Conservation (phyloP, 164 flowering plant species). For the Aristolochia californica region DNA sequence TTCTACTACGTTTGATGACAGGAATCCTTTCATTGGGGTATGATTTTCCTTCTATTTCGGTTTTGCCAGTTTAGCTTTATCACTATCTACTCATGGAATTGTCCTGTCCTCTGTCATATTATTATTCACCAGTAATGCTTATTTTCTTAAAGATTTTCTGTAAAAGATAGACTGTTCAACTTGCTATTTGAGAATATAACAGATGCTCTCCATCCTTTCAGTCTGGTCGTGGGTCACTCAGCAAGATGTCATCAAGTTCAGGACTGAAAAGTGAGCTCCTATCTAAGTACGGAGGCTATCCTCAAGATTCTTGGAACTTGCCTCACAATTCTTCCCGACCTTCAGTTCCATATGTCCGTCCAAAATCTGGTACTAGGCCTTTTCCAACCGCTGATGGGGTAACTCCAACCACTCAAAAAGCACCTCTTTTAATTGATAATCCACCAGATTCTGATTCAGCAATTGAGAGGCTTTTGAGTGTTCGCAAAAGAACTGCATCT, state of each 20-base stretch:
- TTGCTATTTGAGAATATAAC: slow-evolving; percentile 6
- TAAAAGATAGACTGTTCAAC: no score
- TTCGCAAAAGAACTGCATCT: slow-evolving; percentile 23
- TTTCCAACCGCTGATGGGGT: slow-evolving; percentile 15
- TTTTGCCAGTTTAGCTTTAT: background rate
- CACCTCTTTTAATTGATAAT: slow-evolving; percentile 19
- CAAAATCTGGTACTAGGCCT: slow-evolving; percentile 19
- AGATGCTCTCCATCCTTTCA: slow-evolving; percentile 19
- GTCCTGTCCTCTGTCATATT: background rate
- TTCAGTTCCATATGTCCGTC: slow-evolving; percentile 15
- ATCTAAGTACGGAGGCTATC: slow-evolving; percentile 18
- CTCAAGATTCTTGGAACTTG: slow-evolving; percentile 34
- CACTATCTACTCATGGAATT: background rate
- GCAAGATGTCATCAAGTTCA: slow-evolving; percentile 10
- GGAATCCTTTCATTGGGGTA: slow-evolving; percentile 24
- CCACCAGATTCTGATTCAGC: slow-evolving; percentile 17
- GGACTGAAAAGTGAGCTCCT: slow-evolving; percentile 12
- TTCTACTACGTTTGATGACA: slow-evolving; percentile 24
- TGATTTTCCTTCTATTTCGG: slow-evolving; percentile 11
- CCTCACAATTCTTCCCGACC: slow-evolving; percentile 20
- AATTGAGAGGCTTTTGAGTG: slow-evolving; percentile 15
- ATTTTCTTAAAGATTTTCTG: no score
- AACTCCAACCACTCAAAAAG: slow-evolving; percentile 23
- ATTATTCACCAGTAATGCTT: no score
- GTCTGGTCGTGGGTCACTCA: slow-evolving; percentile 28